phyloP scores from a whole-genome alignment of 1,284 basidiomycete species.

The Pascua sp. region DNA sequence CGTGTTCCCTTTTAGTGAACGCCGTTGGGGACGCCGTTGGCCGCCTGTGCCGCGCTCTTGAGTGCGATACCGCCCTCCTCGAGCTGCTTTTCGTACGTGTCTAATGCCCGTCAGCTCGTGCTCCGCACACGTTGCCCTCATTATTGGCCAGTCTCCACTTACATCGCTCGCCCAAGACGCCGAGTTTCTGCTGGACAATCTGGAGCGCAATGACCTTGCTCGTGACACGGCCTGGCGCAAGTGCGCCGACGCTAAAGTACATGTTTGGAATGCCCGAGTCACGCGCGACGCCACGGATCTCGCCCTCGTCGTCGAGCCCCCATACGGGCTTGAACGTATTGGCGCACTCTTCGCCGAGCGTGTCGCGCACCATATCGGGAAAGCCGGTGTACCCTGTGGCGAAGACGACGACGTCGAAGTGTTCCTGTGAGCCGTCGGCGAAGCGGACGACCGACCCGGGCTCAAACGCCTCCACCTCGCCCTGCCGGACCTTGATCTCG shows the following conservation, averaged over 20 bases:
- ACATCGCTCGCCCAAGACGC: slow-evolving; percentile 54
- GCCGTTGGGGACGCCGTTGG: background rate
- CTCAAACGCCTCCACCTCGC: slow-evolving; percentile 53
- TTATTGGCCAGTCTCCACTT: slow-evolving; percentile 2
- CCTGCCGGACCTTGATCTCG: slow-evolving; percentile 71
- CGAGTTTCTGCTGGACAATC: slow-evolving; percentile 60
- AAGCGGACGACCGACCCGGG: slow-evolving; percentile 59
- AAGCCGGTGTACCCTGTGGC: slow-evolving; percentile 59
- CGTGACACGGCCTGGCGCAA: slow-evolving; percentile 58
- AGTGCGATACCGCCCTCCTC: slow-evolving; percentile 8
- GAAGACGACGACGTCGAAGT: slow-evolving; percentile 66
- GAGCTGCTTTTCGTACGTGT: slow-evolving; percentile 32
- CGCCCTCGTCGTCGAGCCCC: slow-evolving; percentile 60
- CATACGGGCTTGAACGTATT: slow-evolving; percentile 56
- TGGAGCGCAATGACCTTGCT: slow-evolving; percentile 62
- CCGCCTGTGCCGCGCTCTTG: background rate
- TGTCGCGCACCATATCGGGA: slow-evolving; percentile 49
- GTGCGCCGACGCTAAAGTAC: slow-evolving; percentile 51
- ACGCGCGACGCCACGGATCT: slow-evolving; percentile 56
- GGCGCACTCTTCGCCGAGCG: slow-evolving; percentile 56
- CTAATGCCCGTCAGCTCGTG: no score
- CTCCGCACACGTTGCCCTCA: no score
- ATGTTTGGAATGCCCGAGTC: slow-evolving; percentile 53
- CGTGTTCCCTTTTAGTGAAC: no score
- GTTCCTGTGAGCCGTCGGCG: slow-evolving; percentile 61